Evolutionary conservation across 1,139 yeast species (phyloP), one percentile per base, ranked within the genome.

Genomic region (Suhomyces anneliseae): DNA sequence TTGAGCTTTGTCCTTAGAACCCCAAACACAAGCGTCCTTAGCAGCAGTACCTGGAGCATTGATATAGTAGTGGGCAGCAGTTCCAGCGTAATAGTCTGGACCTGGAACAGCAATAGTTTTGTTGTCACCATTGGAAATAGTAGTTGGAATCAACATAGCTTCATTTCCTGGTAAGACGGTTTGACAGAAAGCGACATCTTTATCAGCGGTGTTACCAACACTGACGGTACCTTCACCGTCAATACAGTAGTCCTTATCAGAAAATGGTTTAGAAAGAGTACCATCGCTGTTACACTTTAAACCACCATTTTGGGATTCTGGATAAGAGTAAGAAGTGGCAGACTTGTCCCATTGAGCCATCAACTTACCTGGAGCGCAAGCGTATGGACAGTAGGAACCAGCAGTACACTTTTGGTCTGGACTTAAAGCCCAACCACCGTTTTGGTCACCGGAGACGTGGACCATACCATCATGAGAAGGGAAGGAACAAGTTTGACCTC

Each of bases 141-240:
- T 66, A 29, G 95, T 89, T 50, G 97, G 97, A 54, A 90, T 89
- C 64, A 89, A 74, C 97, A 90, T 90, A 58, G 90, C 95, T 70
- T 90, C 96, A 65, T 88, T 87, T 51, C 97, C 97, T 24, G 97
- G 97, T 50, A 90, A 75, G 11, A 90, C 96, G 4, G 96, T 90
- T 72, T 90, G 97, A 68, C 97, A 90, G 68, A 90, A 83, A 9
- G 96, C 90, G 53, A 88, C 90, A 50, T 79, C 71, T 7, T 67
- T 54, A 41, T 72, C 70, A 11, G 81, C 79, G 26, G 63, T 59
- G 72, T 87, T 88, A 49, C 72, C 61, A 37, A 82, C 95, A 33
- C 68, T 59, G 29, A 88, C 82, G 15, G 92, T 80, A 34, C 90
- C 93, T 52, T 81, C 78, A 48, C 96, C 96, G 51, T 85, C 83